Evolutionary conservation across 768 basidiomycete genomes (phyloP).

Genomic region (Termitomyces sp.): DNA sequence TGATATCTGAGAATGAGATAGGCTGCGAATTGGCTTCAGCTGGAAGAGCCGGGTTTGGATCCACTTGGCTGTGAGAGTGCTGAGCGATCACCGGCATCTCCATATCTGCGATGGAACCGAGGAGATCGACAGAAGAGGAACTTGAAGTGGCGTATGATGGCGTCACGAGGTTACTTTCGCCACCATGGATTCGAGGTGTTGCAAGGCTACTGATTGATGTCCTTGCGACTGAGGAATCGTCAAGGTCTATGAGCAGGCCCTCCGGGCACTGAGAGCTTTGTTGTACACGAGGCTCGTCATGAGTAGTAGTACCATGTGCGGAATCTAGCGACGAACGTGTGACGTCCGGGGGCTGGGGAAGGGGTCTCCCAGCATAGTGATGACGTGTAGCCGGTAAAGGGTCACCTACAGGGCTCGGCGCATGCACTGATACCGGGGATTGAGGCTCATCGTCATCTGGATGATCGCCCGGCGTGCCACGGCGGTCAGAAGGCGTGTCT

Average conservation of each 20-base stretch:
- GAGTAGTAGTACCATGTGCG: constrained; percentile 25
- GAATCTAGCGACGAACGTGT: constrained; percentile 28
- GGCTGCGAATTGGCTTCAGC: constrained; percentile 2
- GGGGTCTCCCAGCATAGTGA: constrained; percentile 54
- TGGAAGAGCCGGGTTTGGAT: constrained; percentile 2
- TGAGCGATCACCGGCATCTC: neutral
- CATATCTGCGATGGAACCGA: constrained; percentile 13
- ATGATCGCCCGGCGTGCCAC: neutral
- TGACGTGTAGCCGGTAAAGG: constrained; percentile 26
- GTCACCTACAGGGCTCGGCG: constrained; percentile 15
- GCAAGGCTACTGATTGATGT: neutral
- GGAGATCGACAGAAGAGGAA: constrained; percentile 15
- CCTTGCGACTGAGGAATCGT: constrained; percentile 17
- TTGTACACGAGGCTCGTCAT: constrained; percentile 18
- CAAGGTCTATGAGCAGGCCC: constrained; percentile 55
- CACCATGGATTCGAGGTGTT: neutral
- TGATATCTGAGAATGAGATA: constrained; percentile 33
- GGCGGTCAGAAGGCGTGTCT: neutral
- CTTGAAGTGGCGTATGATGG: constrained; percentile 10
- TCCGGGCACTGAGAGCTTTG: constrained; percentile 32
- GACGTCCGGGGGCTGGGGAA: constrained; percentile 41
- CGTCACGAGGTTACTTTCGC: neutral
- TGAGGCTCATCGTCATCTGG: neutral
- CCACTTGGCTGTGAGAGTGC: neutral
- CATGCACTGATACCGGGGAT: neutral